Base-by-base conservation (phyloP, 2,329 filamentous ascomycete species). In the Aspergillus felis region DNA sequence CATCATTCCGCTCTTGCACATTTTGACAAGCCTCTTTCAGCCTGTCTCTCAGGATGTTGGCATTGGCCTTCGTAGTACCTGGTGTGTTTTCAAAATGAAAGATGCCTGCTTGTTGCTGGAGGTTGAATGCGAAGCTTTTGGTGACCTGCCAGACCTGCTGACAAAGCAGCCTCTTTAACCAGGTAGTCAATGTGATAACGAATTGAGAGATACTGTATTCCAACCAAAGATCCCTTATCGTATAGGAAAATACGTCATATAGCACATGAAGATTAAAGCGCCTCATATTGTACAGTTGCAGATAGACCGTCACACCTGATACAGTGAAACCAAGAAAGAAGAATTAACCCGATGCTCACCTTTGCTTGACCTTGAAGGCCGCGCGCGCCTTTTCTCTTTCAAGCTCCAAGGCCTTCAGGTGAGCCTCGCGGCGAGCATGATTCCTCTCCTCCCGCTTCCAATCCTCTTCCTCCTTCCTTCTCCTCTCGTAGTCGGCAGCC, bases 381-480 rank as follows among this genome's bases (percentile, higher is more conserved):
- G 54, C 32, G 17, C 57, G 58, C 3, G 68, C 65, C 60, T 67
- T 69, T 54, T 66, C 57, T 32, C 63, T 59, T 59, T 71, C 59
- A 27, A 57, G 55, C 53, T 64, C 63, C 24, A 72, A 54, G 20
- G 63, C 55, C 57, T 56, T 53, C 59, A 68, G 47, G 52, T 73
- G 63, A 24, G 68, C 65, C 28, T 66, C 58, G 47, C 70, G 64
- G 6, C 67, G 68, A 20, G 71, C 66, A 52, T 74, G 69, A 32
- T 74, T 76, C 17, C 69, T 66, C 57, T 74, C 65, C 53, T 74
- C 69, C 47, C 73, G 71, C 55, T 70, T 71, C 55, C 61, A 66
- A 6, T 66, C 62, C 51, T 72, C 64, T 48, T 74, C 68, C 54
- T 72, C 66, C 32, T 57, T 62, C 28, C 70, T 60, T 38, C 63